phyloP scores from a whole-genome alignment of 495 filamentous ascomycete species.

The Paragyromitra xinjiangensis region DNA sequence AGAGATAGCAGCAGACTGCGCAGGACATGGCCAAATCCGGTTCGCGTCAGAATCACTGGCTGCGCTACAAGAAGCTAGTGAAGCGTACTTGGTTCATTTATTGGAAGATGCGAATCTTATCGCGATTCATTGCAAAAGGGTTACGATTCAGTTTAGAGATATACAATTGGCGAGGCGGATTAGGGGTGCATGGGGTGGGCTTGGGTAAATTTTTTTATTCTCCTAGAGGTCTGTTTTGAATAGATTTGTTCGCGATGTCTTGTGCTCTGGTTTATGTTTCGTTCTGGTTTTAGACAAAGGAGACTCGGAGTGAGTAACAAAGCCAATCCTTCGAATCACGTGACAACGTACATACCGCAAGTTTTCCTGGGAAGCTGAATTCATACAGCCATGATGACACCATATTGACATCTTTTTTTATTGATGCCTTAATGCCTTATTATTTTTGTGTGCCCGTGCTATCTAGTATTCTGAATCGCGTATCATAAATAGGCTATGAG shows the following conservation, averaged over 20 bases:
- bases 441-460: too few species aligned
- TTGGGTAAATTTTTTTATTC: slow-evolving; percentile 61
- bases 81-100: slow-evolving; percentile 88
- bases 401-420: too few species aligned
- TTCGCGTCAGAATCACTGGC: slow-evolving; percentile 76
- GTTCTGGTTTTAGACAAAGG: not conserved
- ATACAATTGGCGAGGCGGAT: slow-evolving; percentile 88
- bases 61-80: slow-evolving; percentile 87
- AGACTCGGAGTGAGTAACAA: not conserved
- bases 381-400: not conserved
- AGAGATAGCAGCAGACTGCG: slow-evolving; percentile 72
- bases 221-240: not conserved
- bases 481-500: too few species aligned
- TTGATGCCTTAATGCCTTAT: too few species aligned
- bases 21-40: slow-evolving; percentile 59
- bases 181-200: slow-evolving; percentile 73
- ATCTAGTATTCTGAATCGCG: too few species aligned
- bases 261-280: not conserved
- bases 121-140: slow-evolving; percentile 90
- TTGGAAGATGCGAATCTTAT: slow-evolving; percentile 95
- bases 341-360: not conserved
- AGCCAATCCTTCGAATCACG: not conserved
- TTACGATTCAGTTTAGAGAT: slow-evolving; percentile 96
- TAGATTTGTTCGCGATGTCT: not conserved
- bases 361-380: not conserved